A percentile compares a stretch with the other conserved stretches of the same genome.
These are phyloP conservation scores for Agastache rugosa DNA, from an alignment of 257 asterid species.

Conservation along the genomic window DNA sequence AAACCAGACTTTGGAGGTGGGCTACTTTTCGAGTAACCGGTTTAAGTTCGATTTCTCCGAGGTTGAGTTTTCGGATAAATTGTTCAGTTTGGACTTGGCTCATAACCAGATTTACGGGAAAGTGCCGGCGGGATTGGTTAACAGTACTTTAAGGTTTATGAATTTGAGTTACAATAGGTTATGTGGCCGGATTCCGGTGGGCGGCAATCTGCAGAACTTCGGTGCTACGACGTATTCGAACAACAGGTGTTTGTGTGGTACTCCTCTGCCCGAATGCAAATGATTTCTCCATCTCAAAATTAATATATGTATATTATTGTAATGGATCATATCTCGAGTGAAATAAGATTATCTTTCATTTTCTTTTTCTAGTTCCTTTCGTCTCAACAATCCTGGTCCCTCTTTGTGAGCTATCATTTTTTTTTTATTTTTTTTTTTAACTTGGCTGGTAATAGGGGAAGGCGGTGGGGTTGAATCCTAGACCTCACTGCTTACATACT, in stretches of 20 bases:
- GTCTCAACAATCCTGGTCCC: too few relatives aligned
- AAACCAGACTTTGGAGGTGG: conserved; percentile 33
- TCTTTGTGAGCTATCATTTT: too few relatives aligned
- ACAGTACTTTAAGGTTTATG: conserved; percentile 30
- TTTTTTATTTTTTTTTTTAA: too few relatives aligned
- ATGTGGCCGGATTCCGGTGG: conserved; percentile 62
- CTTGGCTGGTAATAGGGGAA: too few relatives aligned
- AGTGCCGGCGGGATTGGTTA: conserved; percentile 47
- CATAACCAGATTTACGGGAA: conserved; percentile 57
- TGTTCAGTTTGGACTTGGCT: conserved; percentile 39
- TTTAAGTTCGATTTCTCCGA: conserved; percentile 54
- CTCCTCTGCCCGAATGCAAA: conserved; percentile 58
- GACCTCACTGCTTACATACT: too few relatives aligned
- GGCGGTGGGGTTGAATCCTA: too few relatives aligned
- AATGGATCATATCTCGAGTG: too few relatives aligned
- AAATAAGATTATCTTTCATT: too few relatives aligned
- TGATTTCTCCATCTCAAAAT: conserved; percentile 17
- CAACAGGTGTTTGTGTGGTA: conserved; percentile 65
- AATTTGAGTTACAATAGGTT: conserved; percentile 68
- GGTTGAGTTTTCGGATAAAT: conserved; percentile 40
- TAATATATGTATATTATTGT: too few relatives aligned
- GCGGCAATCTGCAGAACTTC: conserved; percentile 47
- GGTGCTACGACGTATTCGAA: conserved; percentile 47
- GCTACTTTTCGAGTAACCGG: conserved; percentile 35
- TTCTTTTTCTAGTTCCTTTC: too few relatives aligned